These are phyloP conservation scores for Chytridium lagenaria DNA, from an alignment of 371 early-diverging fungal genomes.

Conservation along the genomic window DNA sequence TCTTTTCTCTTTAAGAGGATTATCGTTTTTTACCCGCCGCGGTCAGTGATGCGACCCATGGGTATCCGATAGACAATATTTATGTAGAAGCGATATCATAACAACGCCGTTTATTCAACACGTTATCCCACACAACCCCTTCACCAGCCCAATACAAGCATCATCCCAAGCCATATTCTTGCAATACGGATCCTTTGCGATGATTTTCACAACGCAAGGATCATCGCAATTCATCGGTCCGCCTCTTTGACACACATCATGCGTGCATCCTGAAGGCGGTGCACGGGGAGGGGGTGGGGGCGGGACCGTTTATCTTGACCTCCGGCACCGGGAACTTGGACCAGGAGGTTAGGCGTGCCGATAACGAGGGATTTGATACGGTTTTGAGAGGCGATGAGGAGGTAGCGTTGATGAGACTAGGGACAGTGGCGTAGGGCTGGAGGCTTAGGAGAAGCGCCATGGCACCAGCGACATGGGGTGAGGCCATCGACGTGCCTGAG, in stretches of 20 bases:
- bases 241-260: neutral
- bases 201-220: neutral
- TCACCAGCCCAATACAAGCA: neutral
- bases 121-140: too few species aligned
- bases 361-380: conserved; percentile 19
- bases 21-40: too few species aligned
- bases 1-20: too few species aligned
- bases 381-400: neutral
- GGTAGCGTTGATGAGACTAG: neutral
- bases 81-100: too few species aligned
- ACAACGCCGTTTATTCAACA: too few species aligned
- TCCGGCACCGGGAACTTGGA: conserved; percentile 16
- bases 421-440: neutral
- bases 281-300: neutral
- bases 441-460: conserved; percentile 55
- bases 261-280: neutral
- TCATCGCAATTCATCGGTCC: neutral
- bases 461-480: conserved; percentile 81
- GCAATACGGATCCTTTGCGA: neutral
- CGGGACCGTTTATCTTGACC: neutral
- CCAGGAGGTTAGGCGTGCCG: conserved; percentile 27
- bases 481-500: conserved; percentile 86
- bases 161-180: neutral
- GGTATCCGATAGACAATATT: too few species aligned
- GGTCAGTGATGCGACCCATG: too few species aligned